Evolutionary conservation across 1,284 basidiomycete genomes (phyloP), one percentile per base, ranked within the genome.

Genomic region (Athelia sp.): DNA sequence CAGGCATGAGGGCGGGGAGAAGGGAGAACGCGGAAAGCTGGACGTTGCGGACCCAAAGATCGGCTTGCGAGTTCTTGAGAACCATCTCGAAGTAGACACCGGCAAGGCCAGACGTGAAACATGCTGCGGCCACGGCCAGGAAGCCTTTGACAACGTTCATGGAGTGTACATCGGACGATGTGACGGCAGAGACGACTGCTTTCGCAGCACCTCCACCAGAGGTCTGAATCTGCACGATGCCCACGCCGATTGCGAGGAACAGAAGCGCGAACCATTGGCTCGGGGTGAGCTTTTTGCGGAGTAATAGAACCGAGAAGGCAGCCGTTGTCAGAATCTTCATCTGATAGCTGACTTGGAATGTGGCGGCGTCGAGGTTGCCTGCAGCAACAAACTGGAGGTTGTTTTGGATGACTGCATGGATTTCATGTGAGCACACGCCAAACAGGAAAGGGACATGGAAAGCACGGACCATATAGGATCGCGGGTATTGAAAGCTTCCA

Each of bases 1-100:
- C 82, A 11, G 96, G 93, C 4, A 90, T 71, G 40, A 96, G 70
- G 3, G 95, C 95, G 1, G 96, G 96, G 43, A 95, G 72, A 43
- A 99, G 78, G 22, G 93, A 96, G 72, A 98, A 98, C 51, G 93
- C 76, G 21, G 93, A 97, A 13, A 99, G 80, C 65, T 98, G 96
- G 46, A 97, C 90, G 69, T 98, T 99, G 58, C 96, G 87, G 50
- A 96, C 87, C 95, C 95, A 98, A 6, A 98, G 79, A 67, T 97
- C 93, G 17, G 84, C 82, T 57, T 84, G 82, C 10, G 90, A 91
- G 57, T 83, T 87, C 71, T 98, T 98, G 62, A 98, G 76, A 17
- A 98, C 92, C 86, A 95, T 94, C 72, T 98, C 96, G 60, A 98
- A 98, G 73, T 98, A 98, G 23, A 98, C 96, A 13, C 96, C 95